phyloP scores from a whole-genome alignment of 2,329 filamentous ascomycete species.

The Alternaria arborescens region DNA sequence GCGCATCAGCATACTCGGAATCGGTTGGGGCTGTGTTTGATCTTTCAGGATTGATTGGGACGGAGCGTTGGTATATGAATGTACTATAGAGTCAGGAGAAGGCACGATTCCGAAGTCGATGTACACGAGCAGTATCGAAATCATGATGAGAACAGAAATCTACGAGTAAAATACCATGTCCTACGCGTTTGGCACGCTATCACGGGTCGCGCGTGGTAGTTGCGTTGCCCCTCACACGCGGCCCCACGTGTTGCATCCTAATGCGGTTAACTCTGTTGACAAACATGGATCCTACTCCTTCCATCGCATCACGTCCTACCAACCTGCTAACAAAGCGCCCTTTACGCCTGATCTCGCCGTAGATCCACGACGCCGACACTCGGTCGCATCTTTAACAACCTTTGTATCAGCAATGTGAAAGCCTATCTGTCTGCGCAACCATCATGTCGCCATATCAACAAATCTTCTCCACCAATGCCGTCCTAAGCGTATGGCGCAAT shows the following conservation, averaged over 20 bases:
- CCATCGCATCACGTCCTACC: conserved; percentile 5
- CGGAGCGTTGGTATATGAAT: conserved; percentile 18
- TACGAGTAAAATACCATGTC: neutral
- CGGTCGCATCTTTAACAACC: neutral
- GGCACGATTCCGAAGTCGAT: conserved; percentile 4
- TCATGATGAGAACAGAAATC: conserved; percentile 1
- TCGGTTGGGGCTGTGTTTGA: conserved; percentile 27
- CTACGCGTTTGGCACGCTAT: neutral
- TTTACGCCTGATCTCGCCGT: neutral
- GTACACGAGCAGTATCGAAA: conserved; percentile 3
- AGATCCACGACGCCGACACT: neutral
- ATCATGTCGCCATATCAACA: conserved; percentile 46
- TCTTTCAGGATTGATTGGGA: conserved; percentile 21
- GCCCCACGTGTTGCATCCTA: conserved; percentile 21
- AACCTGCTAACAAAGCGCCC: conserved; percentile 16
- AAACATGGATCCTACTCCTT: conserved; percentile 13
- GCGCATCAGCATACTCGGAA: conserved; percentile 43
- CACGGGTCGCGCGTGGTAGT: conserved; percentile 1
- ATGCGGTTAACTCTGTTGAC: conserved; percentile 16
- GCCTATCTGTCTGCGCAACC: conserved; percentile 4
- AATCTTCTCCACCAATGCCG: conserved; percentile 44
- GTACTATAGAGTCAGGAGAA: conserved; percentile 15
- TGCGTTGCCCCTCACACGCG: conserved; percentile 22
- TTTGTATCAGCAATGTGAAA: conserved; percentile 26
- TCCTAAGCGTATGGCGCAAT: conserved; percentile 48